Evolutionary conservation across 495 filamentous ascomycete genomes (phyloP), one percentile per base, ranked within the genome.

Genomic region (Penicillium turbatum): DNA sequence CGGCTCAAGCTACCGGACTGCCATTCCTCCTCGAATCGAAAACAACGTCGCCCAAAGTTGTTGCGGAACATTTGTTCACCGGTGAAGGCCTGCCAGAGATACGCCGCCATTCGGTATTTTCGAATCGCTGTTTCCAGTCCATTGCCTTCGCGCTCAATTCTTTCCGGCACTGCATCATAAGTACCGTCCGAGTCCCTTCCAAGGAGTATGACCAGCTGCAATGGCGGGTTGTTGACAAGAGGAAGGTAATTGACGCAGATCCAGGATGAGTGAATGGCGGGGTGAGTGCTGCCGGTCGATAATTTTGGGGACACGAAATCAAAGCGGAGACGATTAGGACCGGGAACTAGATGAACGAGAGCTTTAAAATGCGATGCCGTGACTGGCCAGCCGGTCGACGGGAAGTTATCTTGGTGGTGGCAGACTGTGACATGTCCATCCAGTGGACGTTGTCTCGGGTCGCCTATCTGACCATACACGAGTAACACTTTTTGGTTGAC

Each of bases 31-130:
- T 97, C 92, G 57, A 92, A 89, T 37, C 91, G 78, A 64, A 96
- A 96, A 40, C 83, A 87, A 19, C 92, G 81, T 24, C 92, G 80
- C 3, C 90, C 90, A 48, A 96, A 80, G 40, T 83, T 85, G 67
- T 92, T 86, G 53, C 90, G 87, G 67, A 81, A 86, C 91, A 96
- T 96, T 65, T 97, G 90, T 64, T 96, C 90, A 11, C 87, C 89
- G 0, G 92, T 97, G 63, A 93, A 96, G 7, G 90, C 89, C 66
- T 96, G 92, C 92, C 92, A 97, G 2, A 97, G 78, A 65, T 96
- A 95, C 15, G 90, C 91, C 19, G 90, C 85, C 84, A 90, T 95
- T 48, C 90, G 81, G 62, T 89, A 95, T 68, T 96, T 96, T 51
- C 81, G 79, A 57, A 93, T 79, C 0, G 92, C 92, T 11, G 77